These are phyloP conservation scores for Beauveria sp. DNA, from an alignment of 2,329 filamentous ascomycete genomes.

Conservation along the genomic window DNA sequence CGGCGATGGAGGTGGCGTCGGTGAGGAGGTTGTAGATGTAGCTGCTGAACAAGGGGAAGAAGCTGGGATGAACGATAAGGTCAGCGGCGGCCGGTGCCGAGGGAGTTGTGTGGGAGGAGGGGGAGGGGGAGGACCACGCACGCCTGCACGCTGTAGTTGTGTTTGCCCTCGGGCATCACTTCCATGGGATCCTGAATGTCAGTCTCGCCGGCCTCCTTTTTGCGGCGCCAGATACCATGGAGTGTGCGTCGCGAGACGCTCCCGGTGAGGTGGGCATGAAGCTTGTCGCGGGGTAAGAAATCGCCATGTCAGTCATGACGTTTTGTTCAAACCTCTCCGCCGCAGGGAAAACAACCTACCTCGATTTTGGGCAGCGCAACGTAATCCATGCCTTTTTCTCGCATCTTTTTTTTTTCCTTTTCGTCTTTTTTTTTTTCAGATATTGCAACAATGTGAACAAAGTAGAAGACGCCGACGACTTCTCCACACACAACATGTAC, in stretches of 20 bases:
- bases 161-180: constrained; percentile 62
- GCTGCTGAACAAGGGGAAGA: constrained; percentile 70
- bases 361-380: constrained; percentile 48
- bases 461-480: neutral
- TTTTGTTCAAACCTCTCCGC: neutral
- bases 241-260: constrained; percentile 67
- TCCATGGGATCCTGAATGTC: constrained; percentile 59
- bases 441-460: neutral
- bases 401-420: neutral
- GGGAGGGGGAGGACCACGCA: constrained; percentile 34
- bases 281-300: constrained; percentile 32
- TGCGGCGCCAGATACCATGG: constrained; percentile 64
- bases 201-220: constrained; percentile 44
- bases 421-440: neutral
- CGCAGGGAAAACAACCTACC: constrained; percentile 26
- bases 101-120: neutral
- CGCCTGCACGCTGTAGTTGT: constrained; percentile 63
- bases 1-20: constrained; percentile 49
- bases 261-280: constrained; percentile 75
- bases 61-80: constrained; percentile 35
- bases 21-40: constrained; percentile 74
- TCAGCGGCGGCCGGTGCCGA: neutral
- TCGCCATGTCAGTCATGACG: neutral
- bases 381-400: constrained; percentile 32
- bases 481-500: neutral